phyloP scores from a whole-genome alignment of 768 basidiomycete species.

The Boletus patriciae region DNA sequence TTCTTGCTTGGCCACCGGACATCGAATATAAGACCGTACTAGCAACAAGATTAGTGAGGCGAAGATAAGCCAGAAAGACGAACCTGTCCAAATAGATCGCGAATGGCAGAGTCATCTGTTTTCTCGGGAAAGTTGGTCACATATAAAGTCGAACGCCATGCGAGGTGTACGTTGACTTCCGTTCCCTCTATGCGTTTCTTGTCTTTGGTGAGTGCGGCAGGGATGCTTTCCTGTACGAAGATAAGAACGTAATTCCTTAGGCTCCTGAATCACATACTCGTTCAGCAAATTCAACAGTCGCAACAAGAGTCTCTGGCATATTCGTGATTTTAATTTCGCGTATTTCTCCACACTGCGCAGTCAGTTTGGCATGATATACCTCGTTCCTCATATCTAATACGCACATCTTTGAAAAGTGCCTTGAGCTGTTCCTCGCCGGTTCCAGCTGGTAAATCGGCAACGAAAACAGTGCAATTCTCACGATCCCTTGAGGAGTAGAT shows the following conservation, averaged over 20 bases:
- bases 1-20: conserved; percentile 98
- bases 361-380: neutral
- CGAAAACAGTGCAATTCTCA: conserved; percentile 91
- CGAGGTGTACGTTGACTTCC: conserved; percentile 84
- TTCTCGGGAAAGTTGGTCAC: conserved; percentile 93
- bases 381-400: conserved; percentile 23
- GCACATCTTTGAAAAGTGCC: conserved; percentile 82
- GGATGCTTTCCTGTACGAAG: conserved; percentile 65
- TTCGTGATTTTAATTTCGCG: conserved; percentile 81
- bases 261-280: conserved; percentile 34
- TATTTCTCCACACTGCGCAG: conserved; percentile 78
- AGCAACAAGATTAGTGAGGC: conserved; percentile 2
- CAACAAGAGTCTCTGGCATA: conserved; percentile 60
- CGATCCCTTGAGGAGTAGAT: conserved; percentile 64
- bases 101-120: conserved; percentile 72
- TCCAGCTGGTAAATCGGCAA: conserved; percentile 62
- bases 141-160: conserved; percentile 93
- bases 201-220: conserved; percentile 89
- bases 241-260: neutral
- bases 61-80: conserved; percentile 12
- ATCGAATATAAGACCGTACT: conserved; percentile 93
- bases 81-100: conserved; percentile 79
- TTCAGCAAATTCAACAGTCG: conserved; percentile 84
- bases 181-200: conserved; percentile 79
- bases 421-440: conserved; percentile 66